Conservation (phyloP, 768 basidiomycete genomes). For the Lepiota venenata region DNA sequence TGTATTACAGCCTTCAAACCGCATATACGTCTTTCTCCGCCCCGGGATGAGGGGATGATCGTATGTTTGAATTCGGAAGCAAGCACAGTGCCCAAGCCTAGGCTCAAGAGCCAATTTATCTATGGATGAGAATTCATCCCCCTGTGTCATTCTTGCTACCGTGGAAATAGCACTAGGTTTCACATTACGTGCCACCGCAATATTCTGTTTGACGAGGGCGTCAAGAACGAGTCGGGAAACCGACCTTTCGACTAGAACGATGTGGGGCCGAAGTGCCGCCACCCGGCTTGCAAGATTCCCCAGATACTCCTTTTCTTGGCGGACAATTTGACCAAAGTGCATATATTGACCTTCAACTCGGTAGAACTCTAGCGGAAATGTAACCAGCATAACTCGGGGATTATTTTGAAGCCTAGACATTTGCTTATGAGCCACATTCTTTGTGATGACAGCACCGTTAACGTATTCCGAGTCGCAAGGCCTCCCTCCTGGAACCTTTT, state of each 20-base stretch:
- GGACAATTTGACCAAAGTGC: conserved; percentile 85
- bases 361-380: conserved; percentile 92
- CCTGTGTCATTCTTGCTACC: conserved; percentile 92
- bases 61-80: conserved; percentile 88
- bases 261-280: conserved; percentile 86
- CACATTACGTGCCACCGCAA: conserved; percentile 87
- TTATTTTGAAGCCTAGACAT: conserved; percentile 83
- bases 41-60: conserved; percentile 96
- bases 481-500: conserved; percentile 93
- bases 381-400: conserved; percentile 94
- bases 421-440: conserved; percentile 95
- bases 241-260: conserved; percentile 88
- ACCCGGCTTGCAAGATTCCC: conserved; percentile 86
- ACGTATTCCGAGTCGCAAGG: conserved; percentile 96
- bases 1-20: conserved; percentile 92
- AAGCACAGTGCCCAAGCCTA: conserved; percentile 81
- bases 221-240: conserved; percentile 91
- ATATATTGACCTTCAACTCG: conserved; percentile 91
- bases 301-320: conserved; percentile 92
- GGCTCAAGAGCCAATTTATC: conserved; percentile 91
- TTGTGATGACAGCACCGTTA: conserved; percentile 94
- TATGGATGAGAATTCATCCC: conserved; percentile 93
- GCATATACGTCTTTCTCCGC: conserved; percentile 92
- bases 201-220: conserved; percentile 76
- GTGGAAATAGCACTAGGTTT: conserved; percentile 85